These are phyloP conservation scores for Micromonas pusilla DNA, from an alignment of 139 green algal species.

Conservation along the genomic window DNA sequence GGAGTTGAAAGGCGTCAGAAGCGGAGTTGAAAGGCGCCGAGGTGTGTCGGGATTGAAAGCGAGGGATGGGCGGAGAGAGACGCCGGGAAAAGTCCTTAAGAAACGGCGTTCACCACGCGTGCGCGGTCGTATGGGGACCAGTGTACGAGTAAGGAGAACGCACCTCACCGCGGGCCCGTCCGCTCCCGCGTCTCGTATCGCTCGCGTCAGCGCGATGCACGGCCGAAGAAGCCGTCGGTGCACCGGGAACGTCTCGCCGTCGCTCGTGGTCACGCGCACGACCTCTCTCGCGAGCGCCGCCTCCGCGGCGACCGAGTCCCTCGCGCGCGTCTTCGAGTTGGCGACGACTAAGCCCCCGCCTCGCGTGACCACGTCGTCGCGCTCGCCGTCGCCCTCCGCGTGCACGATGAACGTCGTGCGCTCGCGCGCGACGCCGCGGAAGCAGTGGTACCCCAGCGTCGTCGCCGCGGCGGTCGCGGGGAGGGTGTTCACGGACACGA, in stretches of 20 bases:
- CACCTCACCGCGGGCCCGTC: not conserved
- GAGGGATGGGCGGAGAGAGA: too few relatives aligned
- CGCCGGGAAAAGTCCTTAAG: too few relatives aligned
- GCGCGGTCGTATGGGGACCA: too few relatives aligned
- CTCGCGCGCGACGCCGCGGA: slow-evolving; percentile 44
- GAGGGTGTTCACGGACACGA: slow-evolving; percentile 41
- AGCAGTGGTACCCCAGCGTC: slow-evolving; percentile 56
- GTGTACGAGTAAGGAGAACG: too few relatives aligned
- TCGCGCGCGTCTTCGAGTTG: slow-evolving; percentile 12
- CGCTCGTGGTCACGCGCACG: slow-evolving; percentile 42
- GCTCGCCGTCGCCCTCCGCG: not conserved
- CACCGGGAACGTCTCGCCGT: slow-evolving; percentile 60
- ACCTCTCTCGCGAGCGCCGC: slow-evolving; percentile 2
- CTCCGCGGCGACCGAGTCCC: slow-evolving; percentile 8
- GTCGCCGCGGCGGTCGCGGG: slow-evolving; percentile 39
- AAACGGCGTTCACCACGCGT: too few relatives aligned
- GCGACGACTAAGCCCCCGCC: not conserved
- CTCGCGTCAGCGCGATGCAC: slow-evolving; percentile 58
- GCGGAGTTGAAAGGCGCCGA: too few relatives aligned
- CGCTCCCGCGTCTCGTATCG: slow-evolving; percentile 23
- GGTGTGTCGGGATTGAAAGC: too few relatives aligned
- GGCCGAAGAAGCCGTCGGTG: slow-evolving; percentile 54
- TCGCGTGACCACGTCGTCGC: not conserved
- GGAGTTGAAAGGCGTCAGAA: too few relatives aligned
- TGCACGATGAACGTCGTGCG: slow-evolving; percentile 40